Conservation (phyloP, 768 basidiomycete genomes). For the Suillus bovinus region DNA sequence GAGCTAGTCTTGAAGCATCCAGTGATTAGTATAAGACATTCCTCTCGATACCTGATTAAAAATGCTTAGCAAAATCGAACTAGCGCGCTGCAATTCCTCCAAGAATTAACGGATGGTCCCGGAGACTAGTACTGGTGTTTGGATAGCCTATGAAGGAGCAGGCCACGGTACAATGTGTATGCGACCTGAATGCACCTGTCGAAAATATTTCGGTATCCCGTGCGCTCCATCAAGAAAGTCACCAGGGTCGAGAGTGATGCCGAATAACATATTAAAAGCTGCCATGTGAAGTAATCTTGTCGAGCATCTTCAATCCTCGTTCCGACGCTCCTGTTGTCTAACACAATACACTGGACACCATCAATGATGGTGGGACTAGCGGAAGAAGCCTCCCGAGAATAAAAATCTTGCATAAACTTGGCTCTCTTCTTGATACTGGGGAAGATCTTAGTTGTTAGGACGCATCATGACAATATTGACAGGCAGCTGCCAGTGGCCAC, state of each 20-base stretch:
- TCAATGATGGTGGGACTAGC: constrained; percentile 33
- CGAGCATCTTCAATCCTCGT: constrained; percentile 31
- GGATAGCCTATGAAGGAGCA: no score
- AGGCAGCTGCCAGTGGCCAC: no score
- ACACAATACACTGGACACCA: constrained; percentile 38
- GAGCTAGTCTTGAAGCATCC: constrained; percentile 28
- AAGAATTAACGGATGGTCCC: constrained; percentile 26
- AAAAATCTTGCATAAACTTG: constrained; percentile 26
- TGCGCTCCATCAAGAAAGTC: constrained; percentile 30
- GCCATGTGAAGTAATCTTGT: constrained; percentile 31
- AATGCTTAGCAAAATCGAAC: constrained; percentile 30
- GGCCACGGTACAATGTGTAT: constrained; percentile 11
- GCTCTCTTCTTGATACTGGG: not conserved
- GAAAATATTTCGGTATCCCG: constrained; percentile 32
- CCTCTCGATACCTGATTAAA: constrained; percentile 6
- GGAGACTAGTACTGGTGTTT: constrained; percentile 12
- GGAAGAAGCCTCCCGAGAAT: constrained; percentile 20
- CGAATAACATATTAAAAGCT: constrained; percentile 40
- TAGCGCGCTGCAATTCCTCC: constrained; percentile 31
- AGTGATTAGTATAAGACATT: constrained; percentile 34
- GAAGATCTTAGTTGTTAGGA: not conserved
- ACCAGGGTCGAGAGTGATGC: constrained; percentile 33
- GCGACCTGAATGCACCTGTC: constrained; percentile 22
- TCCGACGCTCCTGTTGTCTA: constrained; percentile 18
- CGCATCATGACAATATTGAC: no score